Percentiles rank a stretch among this genome's conserved stretches.
Evolutionary conservation across 23 red algal genomes (phyloP).

Genomic region (Gracilaria domingensis): DNA sequence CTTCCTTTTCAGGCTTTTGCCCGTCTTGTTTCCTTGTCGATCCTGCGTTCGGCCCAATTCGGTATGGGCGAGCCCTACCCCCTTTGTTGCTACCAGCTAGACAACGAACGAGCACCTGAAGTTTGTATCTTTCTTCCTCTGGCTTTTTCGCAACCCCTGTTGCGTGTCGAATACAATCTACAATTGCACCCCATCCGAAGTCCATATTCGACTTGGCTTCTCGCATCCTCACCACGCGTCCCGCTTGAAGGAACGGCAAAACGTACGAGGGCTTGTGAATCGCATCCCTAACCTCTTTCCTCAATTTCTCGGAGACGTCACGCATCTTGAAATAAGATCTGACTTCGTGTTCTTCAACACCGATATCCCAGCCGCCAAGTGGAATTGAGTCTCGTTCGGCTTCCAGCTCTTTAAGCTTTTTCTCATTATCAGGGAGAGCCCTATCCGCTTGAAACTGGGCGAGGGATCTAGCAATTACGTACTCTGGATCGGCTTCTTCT

Average conservation of each 20-base stretch:
- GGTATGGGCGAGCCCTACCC: constrained; percentile 41
- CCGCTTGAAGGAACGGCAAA: constrained; percentile 78
- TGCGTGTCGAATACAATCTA: constrained; percentile 45
- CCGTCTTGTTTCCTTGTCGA: constrained; percentile 7
- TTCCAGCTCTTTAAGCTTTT: constrained; percentile 67
- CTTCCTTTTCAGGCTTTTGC: constrained; percentile 16
- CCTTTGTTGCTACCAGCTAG: constrained; percentile 30
- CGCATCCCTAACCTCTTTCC: constrained; percentile 68
- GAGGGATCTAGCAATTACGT: constrained; percentile 90
- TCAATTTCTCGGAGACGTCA: constrained; percentile 69
- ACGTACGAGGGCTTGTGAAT: constrained; percentile 68
- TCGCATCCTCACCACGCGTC: constrained; percentile 66
- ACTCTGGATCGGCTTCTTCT: constrained; percentile 89
- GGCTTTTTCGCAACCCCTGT: constrained; percentile 42
- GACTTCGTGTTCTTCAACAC: constrained; percentile 66
- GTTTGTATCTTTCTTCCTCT: constrained; percentile 70
- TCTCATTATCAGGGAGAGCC: constrained; percentile 53
- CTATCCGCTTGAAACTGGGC: constrained; percentile 94
- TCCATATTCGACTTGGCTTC: constrained; percentile 44
- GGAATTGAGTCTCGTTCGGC: constrained; percentile 62
- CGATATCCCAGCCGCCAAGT: constrained; percentile 56
- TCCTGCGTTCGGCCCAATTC: neutral
- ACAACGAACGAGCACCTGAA: constrained; percentile 70
- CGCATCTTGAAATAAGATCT: constrained; percentile 70
- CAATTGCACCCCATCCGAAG: constrained; percentile 89